Evolutionary conservation across 805 yeast species (phyloP).

Genomic region (Pichia scutulata): DNA sequence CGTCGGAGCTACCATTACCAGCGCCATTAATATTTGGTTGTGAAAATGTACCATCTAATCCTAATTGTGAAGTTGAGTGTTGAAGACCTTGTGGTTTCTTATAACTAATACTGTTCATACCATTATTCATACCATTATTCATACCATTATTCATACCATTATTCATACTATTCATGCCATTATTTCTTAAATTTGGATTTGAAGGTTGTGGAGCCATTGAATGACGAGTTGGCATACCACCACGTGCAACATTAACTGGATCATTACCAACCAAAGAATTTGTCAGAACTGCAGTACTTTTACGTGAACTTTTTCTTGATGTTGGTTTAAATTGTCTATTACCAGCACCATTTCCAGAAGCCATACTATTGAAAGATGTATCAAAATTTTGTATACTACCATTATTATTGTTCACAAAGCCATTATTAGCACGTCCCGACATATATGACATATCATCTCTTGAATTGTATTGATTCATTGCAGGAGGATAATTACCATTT

Average conservation of each 20-base stretch:
- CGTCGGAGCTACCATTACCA: conserved; percentile 3
- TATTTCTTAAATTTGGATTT: background rate
- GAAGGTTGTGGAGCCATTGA: conserved; percentile 24
- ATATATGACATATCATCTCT: conserved; percentile 20
- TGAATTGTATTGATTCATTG: conserved; percentile 4
- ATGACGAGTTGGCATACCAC: conserved; percentile 20
- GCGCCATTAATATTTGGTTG: conserved; percentile 5
- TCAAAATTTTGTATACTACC: conserved; percentile 6
- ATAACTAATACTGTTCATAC: background rate
- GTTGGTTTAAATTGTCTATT: conserved; percentile 32
- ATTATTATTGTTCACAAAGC: background rate
- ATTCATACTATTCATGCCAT: background rate
- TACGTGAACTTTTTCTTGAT: conserved; percentile 35
- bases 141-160: background rate
- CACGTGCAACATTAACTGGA: conserved; percentile 16
- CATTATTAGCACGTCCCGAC: conserved; percentile 11
- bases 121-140: background rate
- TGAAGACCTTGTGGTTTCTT: background rate
- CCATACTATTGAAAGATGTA: conserved; percentile 10
- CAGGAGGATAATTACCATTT: conserved; percentile 6
- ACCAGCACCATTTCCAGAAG: background rate
- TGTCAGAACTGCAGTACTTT: conserved; percentile 30
- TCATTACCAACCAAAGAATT: conserved; percentile 15
- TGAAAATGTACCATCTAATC: background rate
- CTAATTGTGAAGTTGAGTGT: background rate